Percentiles rank a stretch among this genome's conserved stretches.
phyloP scores from a whole-genome alignment of 805 yeast species.

The Pichia heedii region DNA sequence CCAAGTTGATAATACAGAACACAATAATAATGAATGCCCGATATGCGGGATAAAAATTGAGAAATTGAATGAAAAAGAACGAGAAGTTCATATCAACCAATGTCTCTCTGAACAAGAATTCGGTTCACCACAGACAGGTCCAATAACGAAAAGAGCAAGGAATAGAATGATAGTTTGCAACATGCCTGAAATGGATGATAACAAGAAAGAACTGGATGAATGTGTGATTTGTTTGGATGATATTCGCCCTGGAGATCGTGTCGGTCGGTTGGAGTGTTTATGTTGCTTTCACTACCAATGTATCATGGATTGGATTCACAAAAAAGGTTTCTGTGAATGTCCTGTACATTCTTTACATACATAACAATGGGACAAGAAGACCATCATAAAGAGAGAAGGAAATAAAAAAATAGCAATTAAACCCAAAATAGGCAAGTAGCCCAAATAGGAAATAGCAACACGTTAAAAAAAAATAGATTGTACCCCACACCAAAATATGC shows the following conservation, averaged over 20 bases:
- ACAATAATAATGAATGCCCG: slow-evolving; percentile 35
- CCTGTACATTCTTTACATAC: slow-evolving; percentile 63
- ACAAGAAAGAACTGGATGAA: slow-evolving; percentile 45
- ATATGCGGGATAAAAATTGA: slow-evolving; percentile 29
- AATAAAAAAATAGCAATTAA: too few relatives aligned
- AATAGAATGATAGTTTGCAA: slow-evolving; percentile 84
- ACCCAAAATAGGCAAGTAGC: too few relatives aligned
- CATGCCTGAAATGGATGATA: slow-evolving; percentile 33
- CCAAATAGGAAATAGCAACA: too few relatives aligned
- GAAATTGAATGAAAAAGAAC: slow-evolving; percentile 21
- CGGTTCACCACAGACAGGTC: slow-evolving; percentile 38
- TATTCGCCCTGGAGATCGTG: slow-evolving; percentile 73
- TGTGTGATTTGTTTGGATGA: slow-evolving; percentile 95
- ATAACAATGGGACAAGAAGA: slow-evolving; percentile 1
- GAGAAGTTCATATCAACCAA: slow-evolving; percentile 59
- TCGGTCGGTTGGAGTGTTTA: slow-evolving; percentile 86
- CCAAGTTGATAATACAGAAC: neutral
- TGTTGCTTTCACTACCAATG: slow-evolving; percentile 92
- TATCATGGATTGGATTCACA: slow-evolving; percentile 83
- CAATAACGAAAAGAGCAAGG: slow-evolving; percentile 32
- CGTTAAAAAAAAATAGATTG: too few relatives aligned
- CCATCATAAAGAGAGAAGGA: too few relatives aligned
- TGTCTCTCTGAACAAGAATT: slow-evolving; percentile 58
- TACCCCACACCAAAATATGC: too few relatives aligned
- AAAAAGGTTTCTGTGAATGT: slow-evolving; percentile 78